Conservation (phyloP, 2,329 filamentous ascomycete genomes). For the Sclerotinia minor region DNA sequence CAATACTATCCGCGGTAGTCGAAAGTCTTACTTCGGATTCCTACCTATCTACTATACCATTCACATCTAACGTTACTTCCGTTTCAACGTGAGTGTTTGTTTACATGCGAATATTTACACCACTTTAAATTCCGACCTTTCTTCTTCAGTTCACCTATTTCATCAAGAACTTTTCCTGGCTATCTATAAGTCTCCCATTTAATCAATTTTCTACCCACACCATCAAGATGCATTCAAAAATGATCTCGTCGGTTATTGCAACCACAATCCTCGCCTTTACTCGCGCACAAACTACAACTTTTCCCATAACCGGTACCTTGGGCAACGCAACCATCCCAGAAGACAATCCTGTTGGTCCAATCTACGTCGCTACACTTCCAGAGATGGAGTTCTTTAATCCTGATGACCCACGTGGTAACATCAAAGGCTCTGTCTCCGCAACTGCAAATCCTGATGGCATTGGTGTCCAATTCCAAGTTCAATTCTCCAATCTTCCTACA, state of each 20-base stretch:
- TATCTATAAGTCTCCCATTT: background rate
- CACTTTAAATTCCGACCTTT: background rate
- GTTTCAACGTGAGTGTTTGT: background rate
- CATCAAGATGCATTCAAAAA: conserved; percentile 24
- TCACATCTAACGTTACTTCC: conserved; percentile 5
- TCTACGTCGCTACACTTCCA: conserved; percentile 59
- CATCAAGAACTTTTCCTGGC: background rate
- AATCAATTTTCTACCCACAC: background rate
- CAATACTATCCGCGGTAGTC: background rate
- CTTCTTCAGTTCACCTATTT: background rate
- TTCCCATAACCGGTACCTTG: conserved; percentile 39
- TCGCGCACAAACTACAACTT: conserved; percentile 32
- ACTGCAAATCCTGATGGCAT: conserved; percentile 50
- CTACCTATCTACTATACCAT: background rate
- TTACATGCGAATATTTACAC: background rate
- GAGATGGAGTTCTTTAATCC: conserved; percentile 47
- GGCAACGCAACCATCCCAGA: conserved; percentile 53
- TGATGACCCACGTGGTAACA: conserved; percentile 51
- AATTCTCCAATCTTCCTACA: conserved; percentile 59
- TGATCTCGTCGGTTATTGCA: conserved; percentile 11
- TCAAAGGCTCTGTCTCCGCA: conserved; percentile 55
- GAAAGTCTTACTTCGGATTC: background rate
- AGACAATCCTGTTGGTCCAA: conserved; percentile 56
- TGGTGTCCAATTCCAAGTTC: conserved; percentile 57
- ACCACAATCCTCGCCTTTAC: conserved; percentile 24